Base-by-base conservation (phyloP, 2,329 filamentous ascomycete species). In the Didymellaceae sp. region DNA sequence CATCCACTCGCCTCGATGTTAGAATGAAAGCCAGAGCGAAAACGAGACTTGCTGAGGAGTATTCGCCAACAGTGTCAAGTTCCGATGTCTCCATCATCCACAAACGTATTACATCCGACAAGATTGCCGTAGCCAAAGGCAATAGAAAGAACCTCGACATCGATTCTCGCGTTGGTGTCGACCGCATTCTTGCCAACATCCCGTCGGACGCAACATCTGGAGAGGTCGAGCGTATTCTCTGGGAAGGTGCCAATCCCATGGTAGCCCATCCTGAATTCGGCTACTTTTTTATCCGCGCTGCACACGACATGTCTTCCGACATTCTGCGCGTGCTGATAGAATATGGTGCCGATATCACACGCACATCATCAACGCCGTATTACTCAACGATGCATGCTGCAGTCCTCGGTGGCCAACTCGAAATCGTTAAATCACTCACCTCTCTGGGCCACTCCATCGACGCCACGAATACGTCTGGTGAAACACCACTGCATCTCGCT, bases 401-500 rank as follows among this genome's bases (percentile, higher is more conserved):
- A 5, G 62, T 62, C 0, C 42, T 66, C 2, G 68, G 68, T 22
- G 37, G 55, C 6, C 61, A 62, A 20, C 54, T 70, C 7, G 54
- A 58, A 0, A 70, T 62, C 9, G 55, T 70, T 2, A 55, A 65
- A 35, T 67, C 61, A 35, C 62, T 71, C 9, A 51, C 63, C 6
- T 59, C 61, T 1, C 43, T 63, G 5, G 66, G 66, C 10, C 57
- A 65, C 25, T 58, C 61, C 4, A 64, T 71, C 35, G 66, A 71
- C 37, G 54, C 39, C 4, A 44, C 60, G 6, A 69, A 70, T 24
- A 38, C 42, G 1, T 21, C 52, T n/a, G 67, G 65, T 10, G 68
- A 71, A 40, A 71, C 68, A 13, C 62, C 68, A 2, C 57, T 71
- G 7, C 62, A 70, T 45, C 52, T 66, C n/a, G 68, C 68, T 6